A percentile compares a stretch with the other conserved stretches of the same genome.
These are phyloP conservation scores for Pleurotus djamor DNA, from an alignment of 768 basidiomycete species.

Conservation along the genomic window DNA sequence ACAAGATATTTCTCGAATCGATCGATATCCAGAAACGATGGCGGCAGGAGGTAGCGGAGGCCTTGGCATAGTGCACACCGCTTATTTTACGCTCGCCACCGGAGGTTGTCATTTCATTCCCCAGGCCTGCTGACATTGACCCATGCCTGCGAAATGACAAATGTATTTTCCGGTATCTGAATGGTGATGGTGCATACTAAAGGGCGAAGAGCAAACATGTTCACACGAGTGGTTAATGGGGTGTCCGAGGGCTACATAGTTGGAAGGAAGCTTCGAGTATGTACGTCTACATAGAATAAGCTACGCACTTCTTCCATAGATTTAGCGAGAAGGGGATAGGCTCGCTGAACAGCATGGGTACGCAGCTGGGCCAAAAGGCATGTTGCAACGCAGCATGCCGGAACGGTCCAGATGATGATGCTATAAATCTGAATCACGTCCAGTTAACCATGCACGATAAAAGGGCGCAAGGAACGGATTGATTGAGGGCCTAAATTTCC, in stretches of 20 bases:
- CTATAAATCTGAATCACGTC: constrained; percentile 3
- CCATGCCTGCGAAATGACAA: no score
- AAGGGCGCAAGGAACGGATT: constrained; percentile 7
- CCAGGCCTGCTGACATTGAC: no score
- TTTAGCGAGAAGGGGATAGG: neutral
- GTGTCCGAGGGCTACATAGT: neutral
- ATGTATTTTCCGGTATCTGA: no score
- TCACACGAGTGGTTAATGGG: neutral
- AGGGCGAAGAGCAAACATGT: neutral
- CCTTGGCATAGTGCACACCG: constrained; percentile 17
- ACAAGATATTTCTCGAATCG: constrained; percentile 86
- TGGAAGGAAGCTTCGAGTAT: neutral
- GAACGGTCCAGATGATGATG: constrained; percentile 5
- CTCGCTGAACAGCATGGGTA: neutral
- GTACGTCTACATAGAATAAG: neutral
- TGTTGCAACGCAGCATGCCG: neutral
- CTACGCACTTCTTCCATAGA: neutral
- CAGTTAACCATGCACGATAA: constrained; percentile 1
- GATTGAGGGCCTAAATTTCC: neutral
- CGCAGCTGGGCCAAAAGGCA: neutral
- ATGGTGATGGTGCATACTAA: no score
- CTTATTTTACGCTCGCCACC: no score
- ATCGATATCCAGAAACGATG: constrained; percentile 90
- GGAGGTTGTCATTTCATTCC: no score
- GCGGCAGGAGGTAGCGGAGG: constrained; percentile 76